Percentiles rank a stretch among this genome's conserved stretches.
These are phyloP conservation scores for Colletotrichum theobromicola DNA, from an alignment of 2,329 filamentous ascomycete species.

Conservation along the genomic window DNA sequence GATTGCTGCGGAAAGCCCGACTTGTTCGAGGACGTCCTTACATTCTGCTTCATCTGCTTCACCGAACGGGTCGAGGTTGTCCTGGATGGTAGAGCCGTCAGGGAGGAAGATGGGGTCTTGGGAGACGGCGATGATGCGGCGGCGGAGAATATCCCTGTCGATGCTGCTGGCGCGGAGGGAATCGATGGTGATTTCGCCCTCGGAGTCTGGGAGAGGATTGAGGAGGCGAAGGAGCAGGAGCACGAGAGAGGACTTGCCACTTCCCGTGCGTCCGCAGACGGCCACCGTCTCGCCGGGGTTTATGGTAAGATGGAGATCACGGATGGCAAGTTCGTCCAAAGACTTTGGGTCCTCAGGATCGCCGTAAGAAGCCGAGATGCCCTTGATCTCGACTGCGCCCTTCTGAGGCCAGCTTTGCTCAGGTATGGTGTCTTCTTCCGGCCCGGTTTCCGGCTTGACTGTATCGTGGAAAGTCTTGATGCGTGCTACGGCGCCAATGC, in stretches of 20 bases:
- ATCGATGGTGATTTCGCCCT: constrained; percentile 47
- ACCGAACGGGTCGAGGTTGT: constrained; percentile 48
- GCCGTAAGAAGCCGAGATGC: constrained; percentile 38
- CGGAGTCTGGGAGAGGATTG: constrained; percentile 35
- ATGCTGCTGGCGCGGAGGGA: constrained; percentile 39
- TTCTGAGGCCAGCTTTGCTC: constrained; percentile 33
- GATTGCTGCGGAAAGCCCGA: constrained; percentile 38
- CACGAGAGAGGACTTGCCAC: constrained; percentile 50
- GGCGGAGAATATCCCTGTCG: constrained; percentile 46
- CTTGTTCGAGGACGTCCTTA: constrained; percentile 35
- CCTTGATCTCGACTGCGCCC: constrained; percentile 33
- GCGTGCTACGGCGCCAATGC: constrained; percentile 30
- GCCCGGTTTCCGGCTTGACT: constrained; percentile 25
- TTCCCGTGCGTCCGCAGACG: constrained; percentile 42
- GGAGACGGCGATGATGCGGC: constrained; percentile 55
- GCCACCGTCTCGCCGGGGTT: constrained; percentile 36
- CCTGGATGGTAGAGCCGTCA: constrained; percentile 41
- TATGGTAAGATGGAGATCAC: constrained; percentile 32
- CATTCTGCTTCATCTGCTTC: constrained; percentile 37
- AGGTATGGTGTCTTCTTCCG: constrained; percentile 21
- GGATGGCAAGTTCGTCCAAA: constrained; percentile 26
- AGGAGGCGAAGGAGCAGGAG: constrained; percentile 45
- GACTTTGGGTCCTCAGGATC: not conserved
- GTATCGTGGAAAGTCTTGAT: constrained; percentile 32
- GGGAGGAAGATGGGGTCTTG: constrained; percentile 60